Percentiles rank a stretch among this genome's conserved stretches.
phyloP scores from a whole-genome alignment of 106 monocot species.

The Narthecium ossifragum region DNA sequence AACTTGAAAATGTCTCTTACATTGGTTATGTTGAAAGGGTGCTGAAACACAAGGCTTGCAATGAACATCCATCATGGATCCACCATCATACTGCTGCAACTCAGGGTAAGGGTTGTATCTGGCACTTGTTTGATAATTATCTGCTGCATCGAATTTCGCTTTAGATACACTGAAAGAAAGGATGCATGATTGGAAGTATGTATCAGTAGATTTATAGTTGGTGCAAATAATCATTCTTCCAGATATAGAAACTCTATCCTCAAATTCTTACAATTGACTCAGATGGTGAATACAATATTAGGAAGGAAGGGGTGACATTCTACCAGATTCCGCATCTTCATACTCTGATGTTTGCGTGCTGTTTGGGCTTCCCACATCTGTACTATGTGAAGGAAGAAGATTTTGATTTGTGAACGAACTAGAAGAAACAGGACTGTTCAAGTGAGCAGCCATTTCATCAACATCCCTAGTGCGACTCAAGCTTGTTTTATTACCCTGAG shows the following conservation, averaged over 20 bases:
- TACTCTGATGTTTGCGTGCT: slow-evolving; percentile 56
- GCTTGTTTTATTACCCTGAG: slow-evolving; percentile 58
- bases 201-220: slow-evolving; percentile 51
- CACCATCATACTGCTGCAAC: slow-evolving; percentile 62
- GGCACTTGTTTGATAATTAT: slow-evolving; percentile 88
- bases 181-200: slow-evolving; percentile 84
- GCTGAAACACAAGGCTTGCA: slow-evolving; percentile 16
- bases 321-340: slow-evolving; percentile 85
- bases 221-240: slow-evolving; percentile 6
- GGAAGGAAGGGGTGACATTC: no score
- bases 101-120: slow-evolving; percentile 92
- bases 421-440: slow-evolving; percentile 50
- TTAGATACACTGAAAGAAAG: slow-evolving; percentile 97
- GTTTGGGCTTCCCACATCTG: slow-evolving; percentile 45
- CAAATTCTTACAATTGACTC: neutral
- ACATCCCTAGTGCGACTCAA: slow-evolving; percentile 48
- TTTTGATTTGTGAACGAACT: slow-evolving; percentile 54
- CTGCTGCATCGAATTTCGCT: slow-evolving; percentile 99
- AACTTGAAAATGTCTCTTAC: slow-evolving; percentile 21
- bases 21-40: slow-evolving; percentile 15
- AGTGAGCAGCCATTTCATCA: slow-evolving; percentile 30
- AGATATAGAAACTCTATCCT: neutral
- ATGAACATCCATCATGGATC: slow-evolving; percentile 34
- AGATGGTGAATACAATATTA: no score
- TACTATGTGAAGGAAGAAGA: slow-evolving; percentile 46